phyloP scores from a whole-genome alignment of 805 yeast species.

The Wickerhamiella brachini region DNA sequence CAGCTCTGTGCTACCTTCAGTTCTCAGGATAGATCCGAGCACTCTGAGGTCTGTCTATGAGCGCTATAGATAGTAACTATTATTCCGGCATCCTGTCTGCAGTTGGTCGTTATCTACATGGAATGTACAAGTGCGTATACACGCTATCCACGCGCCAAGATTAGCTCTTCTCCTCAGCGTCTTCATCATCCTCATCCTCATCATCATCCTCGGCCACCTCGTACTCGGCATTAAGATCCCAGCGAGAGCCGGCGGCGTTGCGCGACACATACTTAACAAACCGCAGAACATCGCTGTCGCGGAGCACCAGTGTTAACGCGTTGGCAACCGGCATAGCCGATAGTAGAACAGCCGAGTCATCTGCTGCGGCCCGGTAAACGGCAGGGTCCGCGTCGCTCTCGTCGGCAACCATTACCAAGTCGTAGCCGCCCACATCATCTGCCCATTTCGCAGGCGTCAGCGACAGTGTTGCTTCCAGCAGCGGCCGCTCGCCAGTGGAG shows the following conservation, averaged over 20 bases:
- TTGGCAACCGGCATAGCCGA: slow-evolving; percentile 81
- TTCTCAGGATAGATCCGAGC: too few relatives aligned
- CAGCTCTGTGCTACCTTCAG: too few relatives aligned
- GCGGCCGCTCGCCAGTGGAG: slow-evolving; percentile 28
- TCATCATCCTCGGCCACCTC: slow-evolving; percentile 40
- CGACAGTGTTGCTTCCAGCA: slow-evolving; percentile 67
- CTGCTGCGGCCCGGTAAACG: slow-evolving; percentile 49
- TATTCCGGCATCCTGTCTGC: too few relatives aligned
- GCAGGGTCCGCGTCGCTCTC: slow-evolving; percentile 67
- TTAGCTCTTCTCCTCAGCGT: neutral
- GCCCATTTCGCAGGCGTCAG: slow-evolving; percentile 87
- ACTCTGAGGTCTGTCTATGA: too few relatives aligned
- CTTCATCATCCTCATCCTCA: slow-evolving; percentile 26
- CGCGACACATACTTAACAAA: slow-evolving; percentile 85
- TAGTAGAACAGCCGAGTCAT: slow-evolving; percentile 62
- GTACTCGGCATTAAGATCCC: slow-evolving; percentile 83
- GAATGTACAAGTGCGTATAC: too few relatives aligned
- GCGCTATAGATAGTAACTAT: too few relatives aligned
- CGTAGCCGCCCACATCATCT: slow-evolving; percentile 80
- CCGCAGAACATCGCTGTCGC: slow-evolving; percentile 79
- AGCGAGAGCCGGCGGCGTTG: slow-evolving; percentile 78
- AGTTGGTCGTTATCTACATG: too few relatives aligned
- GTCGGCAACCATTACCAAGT: slow-evolving; percentile 55
- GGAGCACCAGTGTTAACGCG: slow-evolving; percentile 53
- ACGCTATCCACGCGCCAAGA: neutral